These are phyloP conservation scores for Panus rudis DNA, from an alignment of 768 basidiomycete species.

Conservation along the genomic window DNA sequence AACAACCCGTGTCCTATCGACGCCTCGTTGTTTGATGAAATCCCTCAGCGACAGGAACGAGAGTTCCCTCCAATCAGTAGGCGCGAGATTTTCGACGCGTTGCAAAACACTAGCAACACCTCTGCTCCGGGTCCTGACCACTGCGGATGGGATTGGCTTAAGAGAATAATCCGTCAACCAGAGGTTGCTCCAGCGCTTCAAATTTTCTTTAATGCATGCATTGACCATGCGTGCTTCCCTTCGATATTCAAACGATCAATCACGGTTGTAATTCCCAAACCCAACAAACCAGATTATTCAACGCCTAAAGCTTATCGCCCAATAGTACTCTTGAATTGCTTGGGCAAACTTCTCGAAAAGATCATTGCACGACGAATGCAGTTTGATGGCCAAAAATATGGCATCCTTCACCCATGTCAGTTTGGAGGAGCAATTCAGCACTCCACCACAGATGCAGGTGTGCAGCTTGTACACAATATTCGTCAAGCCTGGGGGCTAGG, in stretches of 20 bases:
- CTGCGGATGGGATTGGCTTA: constrained; percentile 8
- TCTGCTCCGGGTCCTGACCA: constrained; percentile 13
- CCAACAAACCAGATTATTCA: constrained; percentile 15
- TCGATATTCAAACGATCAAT: constrained; percentile 9
- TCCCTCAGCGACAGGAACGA: neutral
- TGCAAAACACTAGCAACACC: constrained; percentile 5
- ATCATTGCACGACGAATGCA: constrained; percentile 12
- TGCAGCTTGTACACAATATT: constrained; percentile 11
- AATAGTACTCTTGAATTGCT: constrained; percentile 17
- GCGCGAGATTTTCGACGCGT: constrained; percentile 6
- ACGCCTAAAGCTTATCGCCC: constrained; percentile 20
- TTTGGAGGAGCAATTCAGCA: constrained; percentile 16
- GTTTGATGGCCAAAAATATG: constrained; percentile 12
- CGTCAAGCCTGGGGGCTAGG: neutral
- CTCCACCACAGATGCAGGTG: constrained; percentile 13
- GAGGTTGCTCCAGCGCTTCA: neutral
- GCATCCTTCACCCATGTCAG: constrained; percentile 14
- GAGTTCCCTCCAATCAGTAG: constrained; percentile 3
- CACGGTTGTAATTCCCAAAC: constrained; percentile 19
- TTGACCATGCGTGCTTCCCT: constrained; percentile 10
- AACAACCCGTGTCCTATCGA: neutral
- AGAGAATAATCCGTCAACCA: neutral
- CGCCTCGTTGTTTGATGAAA: constrained; percentile 1
- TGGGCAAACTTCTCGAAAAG: constrained; percentile 20
- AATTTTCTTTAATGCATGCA: constrained; percentile 9